Base-by-base conservation (phyloP, 2,329 filamentous ascomycete genomes). In the Hypomyces rosellus region DNA sequence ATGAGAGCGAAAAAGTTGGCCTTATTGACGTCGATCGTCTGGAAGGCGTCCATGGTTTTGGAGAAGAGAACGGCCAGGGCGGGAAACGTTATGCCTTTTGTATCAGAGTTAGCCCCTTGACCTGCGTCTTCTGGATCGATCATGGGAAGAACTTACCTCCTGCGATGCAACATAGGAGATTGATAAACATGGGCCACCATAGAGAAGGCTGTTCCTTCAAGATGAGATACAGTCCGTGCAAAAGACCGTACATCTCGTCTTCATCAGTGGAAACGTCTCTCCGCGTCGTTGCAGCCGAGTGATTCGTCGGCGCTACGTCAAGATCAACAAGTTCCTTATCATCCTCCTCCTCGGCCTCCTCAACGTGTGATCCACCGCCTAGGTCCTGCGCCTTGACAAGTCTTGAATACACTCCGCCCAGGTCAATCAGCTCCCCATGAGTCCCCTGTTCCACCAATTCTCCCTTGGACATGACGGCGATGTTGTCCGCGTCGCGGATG, bases 401-500 rank as follows among this genome's bases (percentile, higher is more conserved):
- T 4, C 68, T 65, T 6, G 68, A 70, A 54, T 85, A 84, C 11
- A 78, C 65, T 1, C 79, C 67, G 0, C 61, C 66, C 11, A 65
- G 62, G 1, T 65, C 59, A 9, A 86, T 65, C 0, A 86, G 70
- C 45, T 80, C 69, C 5, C 78, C 70, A 51, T 87, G 84, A 0
- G 75, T 81, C 0, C 84, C 84, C 55, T 80, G 70, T 61, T 88
- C 84, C 2, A 84, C 65, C 3, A 80, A 73, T 42, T 72, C 62
- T 1, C 84, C 84, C 54, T 80, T 71, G 7, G 77, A 70, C 59
- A 87, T 72, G 14, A 88, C 82, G 11, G 86, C 69, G 49, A 87
- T 87, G 46, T 81, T 78, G 57, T 87, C 80, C 0, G 84, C 84
- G 45, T 80, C 71, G 53, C 74, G 74, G 51, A 83, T 77, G 0